Percentiles rank a stretch among this genome's conserved stretches.
phyloP scores from a whole-genome alignment of 108 stramenopile genomes.

The Cyclotella kingstonii region DNA sequence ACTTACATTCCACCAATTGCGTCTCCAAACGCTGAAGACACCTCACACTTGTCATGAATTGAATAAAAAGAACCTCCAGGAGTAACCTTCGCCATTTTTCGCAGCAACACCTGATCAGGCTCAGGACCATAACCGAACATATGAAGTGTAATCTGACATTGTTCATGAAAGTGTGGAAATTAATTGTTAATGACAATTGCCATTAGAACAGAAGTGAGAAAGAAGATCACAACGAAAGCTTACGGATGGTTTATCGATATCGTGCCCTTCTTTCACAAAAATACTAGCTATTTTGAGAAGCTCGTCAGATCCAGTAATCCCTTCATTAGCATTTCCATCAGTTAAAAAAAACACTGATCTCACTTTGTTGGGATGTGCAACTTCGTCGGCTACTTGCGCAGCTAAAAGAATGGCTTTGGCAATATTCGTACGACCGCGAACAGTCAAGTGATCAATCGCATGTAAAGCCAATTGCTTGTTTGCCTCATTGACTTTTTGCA shows the following conservation, averaged over 20 bases:
- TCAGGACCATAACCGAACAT: slow-evolving; percentile 67
- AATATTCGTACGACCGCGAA: slow-evolving; percentile 53
- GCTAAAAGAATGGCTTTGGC: slow-evolving; percentile 39
- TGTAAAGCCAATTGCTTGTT: slow-evolving; percentile 31
- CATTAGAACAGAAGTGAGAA: not conserved
- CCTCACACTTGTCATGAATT: slow-evolving; percentile 48
- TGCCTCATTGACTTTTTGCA: slow-evolving; percentile 24
- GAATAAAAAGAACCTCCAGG: slow-evolving; percentile 59
- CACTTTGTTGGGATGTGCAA: slow-evolving; percentile 40
- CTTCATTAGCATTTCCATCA: slow-evolving; percentile 70
- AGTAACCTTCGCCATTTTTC: slow-evolving; percentile 39
- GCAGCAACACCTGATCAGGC: slow-evolving; percentile 51
- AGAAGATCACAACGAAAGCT: not conserved
- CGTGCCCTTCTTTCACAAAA: slow-evolving; percentile 26
- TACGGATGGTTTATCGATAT: slow-evolving; percentile 18
- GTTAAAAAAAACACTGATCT: slow-evolving; percentile 63
- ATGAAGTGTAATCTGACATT: slow-evolving; percentile 33
- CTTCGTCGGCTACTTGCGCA: slow-evolving; percentile 29
- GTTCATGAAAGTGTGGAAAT: not conserved
- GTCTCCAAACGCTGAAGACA: slow-evolving; percentile 63
- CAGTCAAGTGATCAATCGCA: slow-evolving; percentile 35
- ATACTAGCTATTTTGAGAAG: slow-evolving; percentile 40
- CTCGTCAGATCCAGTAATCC: slow-evolving; percentile 33
- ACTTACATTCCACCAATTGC: slow-evolving; percentile 57
- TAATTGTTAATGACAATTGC: not conserved